Evolutionary conservation across 2,329 filamentous ascomycete genomes (phyloP), one percentile per base, ranked within the genome.

Genomic region (Talaromyces verruculosus): DNA sequence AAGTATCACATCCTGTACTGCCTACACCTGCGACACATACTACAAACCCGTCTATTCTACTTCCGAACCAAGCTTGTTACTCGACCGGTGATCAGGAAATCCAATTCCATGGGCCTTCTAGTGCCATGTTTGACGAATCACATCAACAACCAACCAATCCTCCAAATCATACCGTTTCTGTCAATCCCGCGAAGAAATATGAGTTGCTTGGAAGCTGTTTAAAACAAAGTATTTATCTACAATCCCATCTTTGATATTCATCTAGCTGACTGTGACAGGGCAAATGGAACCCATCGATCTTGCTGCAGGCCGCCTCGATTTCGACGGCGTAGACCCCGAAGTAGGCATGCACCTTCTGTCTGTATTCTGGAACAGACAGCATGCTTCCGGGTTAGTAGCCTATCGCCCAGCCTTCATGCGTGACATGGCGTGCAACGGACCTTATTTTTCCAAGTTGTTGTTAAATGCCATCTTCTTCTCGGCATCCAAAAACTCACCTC

Each of bases 371-470:
- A 85, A 83, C 69, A 79, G 84, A 15, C 84, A 85, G 66, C 82
- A 84, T 62, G 80, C 84, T 60, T 78, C 81, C 4, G 77, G 78
- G 45, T 71, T 81, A 3, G 76, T 85, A 35, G 82, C 80, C 1
- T 86, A 86, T 69, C 80, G 84, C 0, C 81, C 84, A 1, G 80
- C 77, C 0, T 85, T 87, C 60, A 84, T 84, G 81, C 72, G 82
- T 1, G 81, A 83, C 59, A 81, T 84, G 82, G 81, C 80, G 3
- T 80, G 77, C 49, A 69, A 74, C 30, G 64, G 64, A 0, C 59
- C 59, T 0, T 65, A 62, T 22, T 65, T 65, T 13, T 65, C 64
- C 11, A 65, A 62, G 8, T 13, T 62, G 33, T 25, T 65, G 13
- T 39, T 65, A 11, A 65, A 65, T 55, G 64, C 64, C 2, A 65